Conservation (phyloP, 768 basidiomycete genomes). For the Tephrocybe rancida region DNA sequence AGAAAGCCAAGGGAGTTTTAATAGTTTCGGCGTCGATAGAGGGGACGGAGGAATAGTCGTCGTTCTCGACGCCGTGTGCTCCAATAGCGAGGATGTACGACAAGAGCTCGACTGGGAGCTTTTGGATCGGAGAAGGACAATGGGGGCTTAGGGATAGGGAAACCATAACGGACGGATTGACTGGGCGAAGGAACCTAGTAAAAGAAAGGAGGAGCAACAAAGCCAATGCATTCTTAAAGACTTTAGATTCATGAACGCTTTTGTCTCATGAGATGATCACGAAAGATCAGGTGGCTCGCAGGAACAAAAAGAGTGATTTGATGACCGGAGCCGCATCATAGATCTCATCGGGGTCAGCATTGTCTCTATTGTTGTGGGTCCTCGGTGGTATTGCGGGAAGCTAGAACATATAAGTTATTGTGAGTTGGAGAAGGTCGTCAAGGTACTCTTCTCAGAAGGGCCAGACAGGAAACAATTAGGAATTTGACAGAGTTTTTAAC, state of each 20-base stretch:
- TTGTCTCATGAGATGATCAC: conserved; percentile 31
- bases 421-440: conserved; percentile 3
- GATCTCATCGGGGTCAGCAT: conserved; percentile 21
- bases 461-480: too few relatives aligned
- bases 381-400: conserved; percentile 5
- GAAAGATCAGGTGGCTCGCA: conserved; percentile 13
- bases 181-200: neutral
- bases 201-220: neutral
- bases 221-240: conserved; percentile 31
- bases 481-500: too few relatives aligned
- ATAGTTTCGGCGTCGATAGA: conserved; percentile 42
- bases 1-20: conserved; percentile 45
- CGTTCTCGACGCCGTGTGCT: conserved; percentile 32
- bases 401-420: neutral
- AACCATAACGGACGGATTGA: conserved; percentile 3
- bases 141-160: conserved; percentile 1
- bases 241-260: conserved; percentile 22
- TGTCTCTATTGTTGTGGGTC: conserved; percentile 22
- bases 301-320: conserved; percentile 36
- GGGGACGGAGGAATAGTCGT: conserved; percentile 20
- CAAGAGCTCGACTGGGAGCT: conserved; percentile 58
- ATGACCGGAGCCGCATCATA: conserved; percentile 23
- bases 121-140: conserved; percentile 31
- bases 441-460: conserved; percentile 1
- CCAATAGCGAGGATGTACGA: conserved; percentile 56